Conservation (phyloP, 2,329 filamentous ascomycete species). For the Niveomyces coronatus region DNA sequence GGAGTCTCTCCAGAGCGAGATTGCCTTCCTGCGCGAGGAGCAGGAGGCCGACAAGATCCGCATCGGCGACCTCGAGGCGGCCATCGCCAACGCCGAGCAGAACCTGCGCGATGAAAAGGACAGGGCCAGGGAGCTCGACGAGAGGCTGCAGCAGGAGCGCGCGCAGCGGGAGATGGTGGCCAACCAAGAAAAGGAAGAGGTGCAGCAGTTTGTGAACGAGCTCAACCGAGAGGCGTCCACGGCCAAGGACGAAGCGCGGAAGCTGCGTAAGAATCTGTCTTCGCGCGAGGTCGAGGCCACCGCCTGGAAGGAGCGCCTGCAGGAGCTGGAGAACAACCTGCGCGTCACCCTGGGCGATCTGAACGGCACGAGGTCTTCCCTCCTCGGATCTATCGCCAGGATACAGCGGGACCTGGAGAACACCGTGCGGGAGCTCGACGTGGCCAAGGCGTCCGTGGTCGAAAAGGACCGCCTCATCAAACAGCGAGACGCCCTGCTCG, state of each 20-base stretch:
- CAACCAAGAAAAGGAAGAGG: conserved; percentile 84
- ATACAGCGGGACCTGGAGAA: conserved; percentile 81
- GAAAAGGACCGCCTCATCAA: conserved; percentile 88
- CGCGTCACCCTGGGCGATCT: conserved; percentile 80
- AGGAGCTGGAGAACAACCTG: conserved; percentile 82
- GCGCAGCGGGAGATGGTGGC: conserved; percentile 80
- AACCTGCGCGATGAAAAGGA: conserved; percentile 79
- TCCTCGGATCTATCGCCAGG: conserved; percentile 81
- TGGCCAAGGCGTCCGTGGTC: conserved; percentile 63
- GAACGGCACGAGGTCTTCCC: conserved; percentile 72
- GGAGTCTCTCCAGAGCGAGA: conserved; percentile 86
- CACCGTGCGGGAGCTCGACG: conserved; percentile 72
- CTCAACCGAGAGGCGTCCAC: conserved; percentile 74
- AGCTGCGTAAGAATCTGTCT: conserved; percentile 71
- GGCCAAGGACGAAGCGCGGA: conserved; percentile 77
- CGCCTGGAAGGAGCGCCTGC: conserved; percentile 82
- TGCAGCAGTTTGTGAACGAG: conserved; percentile 86
- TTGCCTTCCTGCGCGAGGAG: conserved; percentile 90
- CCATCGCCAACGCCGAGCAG: conserved; percentile 68
- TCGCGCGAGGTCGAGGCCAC: conserved; percentile 79
- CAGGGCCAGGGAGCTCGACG: conserved; percentile 58
- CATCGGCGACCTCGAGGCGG: conserved; percentile 85
- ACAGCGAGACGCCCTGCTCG: conserved; percentile 77
- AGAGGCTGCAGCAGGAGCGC: conserved; percentile 68
- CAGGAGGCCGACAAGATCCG: conserved; percentile 97